Conservation (phyloP, 2,329 filamentous ascomycete species). For the Penicillium palitans region DNA sequence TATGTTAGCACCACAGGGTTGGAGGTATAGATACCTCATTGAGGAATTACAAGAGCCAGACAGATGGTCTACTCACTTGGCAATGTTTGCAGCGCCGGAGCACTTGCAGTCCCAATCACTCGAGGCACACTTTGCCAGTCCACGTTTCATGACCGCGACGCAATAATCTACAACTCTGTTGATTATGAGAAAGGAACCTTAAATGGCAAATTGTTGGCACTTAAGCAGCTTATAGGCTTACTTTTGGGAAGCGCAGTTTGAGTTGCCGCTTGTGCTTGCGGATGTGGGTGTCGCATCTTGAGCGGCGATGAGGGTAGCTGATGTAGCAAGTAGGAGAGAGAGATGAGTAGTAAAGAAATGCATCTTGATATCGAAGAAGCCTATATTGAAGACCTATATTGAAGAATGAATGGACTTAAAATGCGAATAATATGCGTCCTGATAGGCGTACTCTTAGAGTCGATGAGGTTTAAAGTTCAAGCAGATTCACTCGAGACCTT, state of each 20-base stretch:
- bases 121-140: conserved; percentile 13
- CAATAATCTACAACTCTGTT: conserved; percentile 22
- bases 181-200: neutral
- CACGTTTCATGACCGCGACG: conserved; percentile 14
- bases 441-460: neutral
- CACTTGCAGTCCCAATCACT: conserved; percentile 27
- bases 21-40: neutral
- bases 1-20: neutral
- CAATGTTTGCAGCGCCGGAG: conserved; percentile 21
- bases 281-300: conserved; percentile 11
- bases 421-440: neutral
- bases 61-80: conserved; percentile 16
- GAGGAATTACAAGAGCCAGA: no score
- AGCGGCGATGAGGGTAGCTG: conserved; percentile 7
- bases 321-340: conserved; percentile 7
- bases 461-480: neutral
- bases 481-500: neutral
- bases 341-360: neutral
- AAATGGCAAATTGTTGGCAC: no score
- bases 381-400: neutral
- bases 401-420: neutral
- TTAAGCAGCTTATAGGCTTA: conserved; percentile 7
- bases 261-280: neutral
- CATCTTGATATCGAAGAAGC: conserved; percentile 1
- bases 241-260: conserved; percentile 16